Evolutionary conservation across 164 flowering plant species (phyloP), one percentile per base, ranked within the genome.

Genomic region (grape (Vitis vinifera)): DNA sequence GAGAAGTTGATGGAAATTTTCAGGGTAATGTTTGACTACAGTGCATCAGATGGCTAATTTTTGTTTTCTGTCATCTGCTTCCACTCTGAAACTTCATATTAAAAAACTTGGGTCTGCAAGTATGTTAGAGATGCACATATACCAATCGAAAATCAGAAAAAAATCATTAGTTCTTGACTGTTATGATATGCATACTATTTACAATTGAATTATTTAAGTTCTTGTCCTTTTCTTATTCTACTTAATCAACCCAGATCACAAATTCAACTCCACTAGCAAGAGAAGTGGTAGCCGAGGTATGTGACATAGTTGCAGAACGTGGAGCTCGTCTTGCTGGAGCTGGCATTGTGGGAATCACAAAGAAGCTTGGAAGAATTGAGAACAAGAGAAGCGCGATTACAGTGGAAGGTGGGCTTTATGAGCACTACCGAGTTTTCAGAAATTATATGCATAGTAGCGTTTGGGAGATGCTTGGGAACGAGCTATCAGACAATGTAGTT

Each of bases 251-350:
- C 6, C 82, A 85, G 91, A 82, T 88, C 50, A 72, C 65, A 0
- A 69, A 75, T 65, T 44, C 89, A 1, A 80, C 82, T 19, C 79
- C 73, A n/a, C 62, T 66, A 82, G 79, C 67, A 61, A 69, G 91
- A 69, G 83, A 90, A 74, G 66, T 79, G 2, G 85, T 85, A 0
- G 81, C 79, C 0, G 85, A 84, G 67, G 82, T 88, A 0, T 91
- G 91, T 61, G 87, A 84, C 77, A 70, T 89, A 1, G 88, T 86
- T 3, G 82, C 87, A 44, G 86, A 82, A 68, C 83, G 93, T 2
- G 90, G 82, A 8, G 91, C 93, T 1, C 87, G 87, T 6, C 70
- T 91, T 9, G 91, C 85, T 1, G 93, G 82, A 62, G 88, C 92
- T 31, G 90, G 87, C 10, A 84, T 91, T 23, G 84, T 85, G 16